These are phyloP conservation scores for Colletotrichum tabaci DNA, from an alignment of 2,329 filamentous ascomycete species.

Conservation along the genomic window DNA sequence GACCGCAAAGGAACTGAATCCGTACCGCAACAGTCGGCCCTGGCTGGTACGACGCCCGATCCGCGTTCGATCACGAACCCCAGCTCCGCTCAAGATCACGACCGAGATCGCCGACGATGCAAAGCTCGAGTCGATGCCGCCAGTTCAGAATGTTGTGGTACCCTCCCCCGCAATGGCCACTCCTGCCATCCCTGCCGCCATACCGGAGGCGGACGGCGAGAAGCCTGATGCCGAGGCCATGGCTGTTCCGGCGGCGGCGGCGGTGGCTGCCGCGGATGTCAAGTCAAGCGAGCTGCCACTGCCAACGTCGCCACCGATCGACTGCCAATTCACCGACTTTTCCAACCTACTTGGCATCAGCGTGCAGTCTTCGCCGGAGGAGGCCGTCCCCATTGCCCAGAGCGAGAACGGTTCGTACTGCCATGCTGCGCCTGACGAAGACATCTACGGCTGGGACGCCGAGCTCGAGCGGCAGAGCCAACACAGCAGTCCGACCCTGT, in stretches of 20 bases:
- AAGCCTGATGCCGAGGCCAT: not conserved
- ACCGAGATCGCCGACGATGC: constrained; percentile 40
- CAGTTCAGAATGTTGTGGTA: constrained; percentile 35
- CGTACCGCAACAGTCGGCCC: constrained; percentile 45
- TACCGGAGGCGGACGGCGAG: not conserved
- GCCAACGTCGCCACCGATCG: constrained; percentile 6
- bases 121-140: constrained; percentile 42
- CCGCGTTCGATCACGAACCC: constrained; percentile 47
- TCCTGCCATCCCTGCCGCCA: not conserved
- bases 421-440: constrained; percentile 51
- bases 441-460: constrained; percentile 70
- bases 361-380: constrained; percentile 48
- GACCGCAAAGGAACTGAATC: constrained; percentile 63
- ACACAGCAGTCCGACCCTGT: constrained; percentile 11
- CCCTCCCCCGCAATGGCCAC: not conserved
- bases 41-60: constrained; percentile 44
- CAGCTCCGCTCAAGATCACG: constrained; percentile 52
- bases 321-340: constrained; percentile 50
- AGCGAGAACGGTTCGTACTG: constrained; percentile 50
- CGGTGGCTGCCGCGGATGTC: not conserved
- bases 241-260: not conserved
- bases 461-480: constrained; percentile 55
- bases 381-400: constrained; percentile 47
- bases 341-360: constrained; percentile 57
- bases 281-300: constrained; percentile 22